Evolutionary conservation across 1,284 basidiomycete genomes (phyloP).

Genomic region (Trichosporon faecale): DNA sequence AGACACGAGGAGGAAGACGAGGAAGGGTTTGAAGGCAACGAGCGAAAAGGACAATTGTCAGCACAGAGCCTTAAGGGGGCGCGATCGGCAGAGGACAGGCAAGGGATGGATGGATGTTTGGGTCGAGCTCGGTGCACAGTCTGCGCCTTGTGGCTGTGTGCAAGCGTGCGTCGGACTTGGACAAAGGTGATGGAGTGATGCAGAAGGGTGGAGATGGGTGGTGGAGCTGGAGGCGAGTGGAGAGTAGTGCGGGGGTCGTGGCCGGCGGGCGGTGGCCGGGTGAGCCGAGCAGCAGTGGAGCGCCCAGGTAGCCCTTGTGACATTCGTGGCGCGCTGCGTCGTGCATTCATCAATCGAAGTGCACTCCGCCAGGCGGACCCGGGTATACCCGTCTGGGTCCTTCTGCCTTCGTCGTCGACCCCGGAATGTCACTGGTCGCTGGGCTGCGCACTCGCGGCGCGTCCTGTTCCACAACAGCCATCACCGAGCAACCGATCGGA

Average conservation of each 20-base stretch:
- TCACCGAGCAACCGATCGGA: constrained; percentile 3
- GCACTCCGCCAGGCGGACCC: background rate
- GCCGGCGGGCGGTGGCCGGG: background rate
- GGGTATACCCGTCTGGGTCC: constrained; percentile 1
- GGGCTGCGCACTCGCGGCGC: constrained; percentile 4
- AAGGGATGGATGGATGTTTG: background rate
- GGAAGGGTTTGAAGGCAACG: background rate
- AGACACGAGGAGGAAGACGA: background rate
- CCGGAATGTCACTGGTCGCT: constrained; percentile 3
- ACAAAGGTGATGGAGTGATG: background rate
- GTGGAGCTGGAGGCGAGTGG: background rate
- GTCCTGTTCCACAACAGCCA: background rate
- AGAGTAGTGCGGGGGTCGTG: too few relatives aligned
- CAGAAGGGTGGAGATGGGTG: background rate
- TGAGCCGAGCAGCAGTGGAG: constrained; percentile 1
- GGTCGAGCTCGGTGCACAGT: background rate
- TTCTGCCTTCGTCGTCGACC: background rate
- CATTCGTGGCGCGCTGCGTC: background rate
- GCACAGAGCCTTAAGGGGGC: background rate
- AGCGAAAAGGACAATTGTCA: constrained; percentile 8
- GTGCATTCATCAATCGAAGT: background rate
- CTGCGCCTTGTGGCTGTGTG: background rate
- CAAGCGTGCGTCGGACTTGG: background rate
- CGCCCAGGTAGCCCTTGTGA: background rate
- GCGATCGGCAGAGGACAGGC: background rate